phyloP scores from a whole-genome alignment of 371 early-diverging fungal species.

The Actinomortierella ambigua region DNA sequence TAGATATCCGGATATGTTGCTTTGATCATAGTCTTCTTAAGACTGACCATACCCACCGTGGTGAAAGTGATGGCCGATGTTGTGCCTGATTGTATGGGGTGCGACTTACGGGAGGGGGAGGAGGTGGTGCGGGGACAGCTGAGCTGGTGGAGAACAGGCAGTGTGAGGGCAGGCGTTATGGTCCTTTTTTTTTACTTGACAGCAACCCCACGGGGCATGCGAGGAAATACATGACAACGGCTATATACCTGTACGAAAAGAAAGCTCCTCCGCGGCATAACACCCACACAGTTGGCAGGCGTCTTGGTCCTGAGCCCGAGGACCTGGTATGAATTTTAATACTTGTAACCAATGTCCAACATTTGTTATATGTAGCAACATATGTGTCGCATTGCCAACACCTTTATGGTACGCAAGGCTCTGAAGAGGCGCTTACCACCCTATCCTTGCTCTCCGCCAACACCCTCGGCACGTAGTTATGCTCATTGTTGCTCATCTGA shows the following conservation, averaged over 20 bases:
- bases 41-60: too few species aligned
- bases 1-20: too few species aligned
- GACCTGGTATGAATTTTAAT: background rate
- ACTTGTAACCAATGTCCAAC: background rate
- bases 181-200: background rate
- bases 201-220: background rate
- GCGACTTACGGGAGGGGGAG: background rate
- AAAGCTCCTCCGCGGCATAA: background rate
- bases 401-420: background rate
- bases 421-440: constrained; percentile 2
- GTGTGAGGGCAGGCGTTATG: background rate
- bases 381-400: background rate
- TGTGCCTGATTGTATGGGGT: constrained; percentile 6
- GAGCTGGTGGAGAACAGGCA: background rate
- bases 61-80: constrained; percentile 2
- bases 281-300: too few species aligned
- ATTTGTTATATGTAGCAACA: background rate
- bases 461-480: too few species aligned
- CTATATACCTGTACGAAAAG: background rate
- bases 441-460: background rate
- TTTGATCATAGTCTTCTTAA: too few species aligned
- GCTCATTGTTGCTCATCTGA: too few species aligned
- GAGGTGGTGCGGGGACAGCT: background rate
- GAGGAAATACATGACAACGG: background rate
- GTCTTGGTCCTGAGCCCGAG: too few species aligned